Evolutionary conservation across 176 grass and related monocot species (phyloP), one percentile per base, ranked within the genome.

Genomic region (Typha latifolia): DNA sequence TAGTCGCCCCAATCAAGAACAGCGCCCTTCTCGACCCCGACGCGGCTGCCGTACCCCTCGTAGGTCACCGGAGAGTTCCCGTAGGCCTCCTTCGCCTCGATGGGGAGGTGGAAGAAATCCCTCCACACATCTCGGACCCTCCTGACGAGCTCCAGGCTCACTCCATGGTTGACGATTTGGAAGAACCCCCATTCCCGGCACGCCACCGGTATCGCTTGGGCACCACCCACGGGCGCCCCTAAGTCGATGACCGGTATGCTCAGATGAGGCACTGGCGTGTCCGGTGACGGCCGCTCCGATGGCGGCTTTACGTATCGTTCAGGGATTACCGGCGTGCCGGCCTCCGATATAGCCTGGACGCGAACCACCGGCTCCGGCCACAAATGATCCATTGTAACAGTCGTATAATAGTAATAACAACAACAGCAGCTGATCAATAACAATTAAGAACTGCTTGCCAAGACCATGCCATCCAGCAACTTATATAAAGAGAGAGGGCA

Each of bases 1-100:
- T 84, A 84, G 77, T 84, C 81, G 2, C 81, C 81, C 81, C 81
- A 84, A n/a, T 84, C 81, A 34, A 84, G 76, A 13, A 64, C 65
- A 15, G 81, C 75, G 3, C 29, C 75, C 66, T 78, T 70, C 27
- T 53, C 29, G 52, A 74, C 56, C 7, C 81, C 81, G 26, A 74
- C 5, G 32, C 81, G 74, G 72, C 81, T 84, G 14, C 81, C 81
- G 59, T 84, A 84, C 15, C 81, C 81, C 57, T 84, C 81, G 21
- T 84, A 84, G 26, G 81, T 84, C n/a, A 12, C 13, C 22, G 81
- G 75, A 12, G 34, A 47, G 48, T 84, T 84, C n/a, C 63, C 75
- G 56, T 78, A 79, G 21, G 62, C 64, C 67, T 64, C 64, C 31
- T 84, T 84, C 48, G 49, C 67, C 27, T 73, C 81, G 48, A 49